These are phyloP conservation scores for Elaeis oleifera DNA, from an alignment of 202 grass and related monocot genomes.

Conservation along the genomic window DNA sequence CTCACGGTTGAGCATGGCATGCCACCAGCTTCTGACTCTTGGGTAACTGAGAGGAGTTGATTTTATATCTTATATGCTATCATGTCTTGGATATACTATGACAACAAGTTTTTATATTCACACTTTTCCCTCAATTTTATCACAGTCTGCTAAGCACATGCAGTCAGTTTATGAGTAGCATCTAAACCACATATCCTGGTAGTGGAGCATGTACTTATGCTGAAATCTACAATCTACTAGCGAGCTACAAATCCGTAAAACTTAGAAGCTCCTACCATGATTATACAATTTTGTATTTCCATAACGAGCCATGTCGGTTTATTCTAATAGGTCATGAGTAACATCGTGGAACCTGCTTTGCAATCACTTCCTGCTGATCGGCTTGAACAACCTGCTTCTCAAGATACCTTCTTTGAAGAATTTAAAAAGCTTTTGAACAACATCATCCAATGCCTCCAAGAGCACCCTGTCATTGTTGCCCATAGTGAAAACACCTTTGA, in stretches of 20 bases:
- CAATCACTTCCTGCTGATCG: slow-evolving; percentile 29
- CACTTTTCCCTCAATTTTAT: too few species aligned
- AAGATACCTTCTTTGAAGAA: slow-evolving; percentile 51
- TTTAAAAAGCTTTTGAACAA: slow-evolving; percentile 46
- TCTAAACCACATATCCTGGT: too few species aligned
- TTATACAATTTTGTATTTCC: too few species aligned
- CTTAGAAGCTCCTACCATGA: too few species aligned
- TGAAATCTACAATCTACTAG: too few species aligned
- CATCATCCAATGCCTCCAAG: slow-evolving; percentile 35
- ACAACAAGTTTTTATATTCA: too few species aligned
- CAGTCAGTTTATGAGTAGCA: too few species aligned
- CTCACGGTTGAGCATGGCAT: slow-evolving; percentile 72
- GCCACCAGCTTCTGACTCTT: slow-evolving; percentile 63
- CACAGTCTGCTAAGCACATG: too few species aligned
- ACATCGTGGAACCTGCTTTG: slow-evolving; percentile 43
- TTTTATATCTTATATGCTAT: too few species aligned
- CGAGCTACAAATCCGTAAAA: too few species aligned
- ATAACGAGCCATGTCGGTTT: background rate
- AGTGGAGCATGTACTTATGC: too few species aligned
- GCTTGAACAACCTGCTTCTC: slow-evolving; percentile 40
- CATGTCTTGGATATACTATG: too few species aligned
- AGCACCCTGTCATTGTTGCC: slow-evolving; percentile 67
- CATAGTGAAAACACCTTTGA: slow-evolving; percentile 87
- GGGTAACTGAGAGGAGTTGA: slow-evolving; percentile 31
- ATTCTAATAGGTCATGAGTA: slow-evolving; percentile 50